Evolutionary conservation across 768 basidiomycete genomes (phyloP).

Genomic region (Saitozyma podzolica): DNA sequence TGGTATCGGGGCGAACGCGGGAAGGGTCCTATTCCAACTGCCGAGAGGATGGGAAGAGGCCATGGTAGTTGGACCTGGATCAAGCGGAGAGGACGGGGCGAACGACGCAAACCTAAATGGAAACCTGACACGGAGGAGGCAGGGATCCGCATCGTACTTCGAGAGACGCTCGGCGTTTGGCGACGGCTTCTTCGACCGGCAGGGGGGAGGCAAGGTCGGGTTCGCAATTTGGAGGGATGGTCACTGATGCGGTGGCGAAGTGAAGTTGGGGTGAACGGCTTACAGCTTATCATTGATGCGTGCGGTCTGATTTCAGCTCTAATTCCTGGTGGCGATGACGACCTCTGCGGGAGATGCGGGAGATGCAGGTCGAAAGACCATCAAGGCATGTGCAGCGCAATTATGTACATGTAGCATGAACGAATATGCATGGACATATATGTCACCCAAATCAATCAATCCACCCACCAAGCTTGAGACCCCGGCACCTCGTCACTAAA

Average conservation of each 20-base stretch:
- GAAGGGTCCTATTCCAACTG: too few relatives aligned
- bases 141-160: neutral
- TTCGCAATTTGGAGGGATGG: constrained; percentile 35
- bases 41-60: too few relatives aligned
- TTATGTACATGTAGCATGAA: too few relatives aligned
- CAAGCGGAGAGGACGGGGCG: neutral
- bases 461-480: neutral
- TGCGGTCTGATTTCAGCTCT: neutral
- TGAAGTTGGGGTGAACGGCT: too few relatives aligned
- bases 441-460: too few relatives aligned
- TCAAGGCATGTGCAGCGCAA: too few relatives aligned
- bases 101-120: neutral
- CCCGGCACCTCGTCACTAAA: neutral
- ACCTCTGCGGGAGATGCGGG: too few relatives aligned
- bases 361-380: too few relatives aligned
- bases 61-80: neutral
- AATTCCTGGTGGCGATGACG: neutral
- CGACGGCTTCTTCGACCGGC: constrained; percentile 22
- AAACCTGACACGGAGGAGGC: constrained; percentile 1
- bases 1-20: too few relatives aligned
- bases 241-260: constrained; percentile 14
- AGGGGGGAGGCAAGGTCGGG: constrained; percentile 22
- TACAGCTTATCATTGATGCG: too few relatives aligned
- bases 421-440: too few relatives aligned
- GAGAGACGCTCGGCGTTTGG: constrained; percentile 7